Percentiles rank a stretch among this genome's conserved stretches.
Evolutionary conservation across 2,329 filamentous ascomycete genomes (phyloP).

Genomic region (Fusarium sp.): DNA sequence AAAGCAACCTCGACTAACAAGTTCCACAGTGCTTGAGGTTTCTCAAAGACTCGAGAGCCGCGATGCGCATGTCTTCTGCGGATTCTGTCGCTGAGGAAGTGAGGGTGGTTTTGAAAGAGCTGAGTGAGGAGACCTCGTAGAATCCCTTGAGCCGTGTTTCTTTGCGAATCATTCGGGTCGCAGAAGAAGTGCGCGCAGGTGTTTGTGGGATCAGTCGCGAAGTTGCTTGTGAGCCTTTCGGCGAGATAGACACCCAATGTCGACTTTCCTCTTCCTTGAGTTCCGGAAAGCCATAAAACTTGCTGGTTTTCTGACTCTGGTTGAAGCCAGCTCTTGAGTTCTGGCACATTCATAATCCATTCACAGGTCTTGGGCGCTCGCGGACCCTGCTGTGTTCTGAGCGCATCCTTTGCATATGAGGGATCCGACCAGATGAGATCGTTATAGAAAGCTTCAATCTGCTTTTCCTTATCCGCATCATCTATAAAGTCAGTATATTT

Average conservation of each 20-base stretch:
- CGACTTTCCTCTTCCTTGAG: constrained; percentile 18
- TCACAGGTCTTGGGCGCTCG: constrained; percentile 17
- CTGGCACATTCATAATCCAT: constrained; percentile 17
- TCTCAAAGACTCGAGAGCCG: constrained; percentile 18
- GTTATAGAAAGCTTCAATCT: constrained; percentile 19
- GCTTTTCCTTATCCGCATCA: constrained; percentile 10
- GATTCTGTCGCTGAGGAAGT: constrained; percentile 27
- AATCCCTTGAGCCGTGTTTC: constrained; percentile 20
- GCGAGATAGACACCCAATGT: constrained; percentile 18
- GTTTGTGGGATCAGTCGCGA: constrained; percentile 8
- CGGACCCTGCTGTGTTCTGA: constrained; percentile 19
- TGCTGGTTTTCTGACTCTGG: constrained; percentile 2
- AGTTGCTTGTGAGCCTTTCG: constrained; percentile 14
- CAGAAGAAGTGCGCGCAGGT: constrained; percentile 27
- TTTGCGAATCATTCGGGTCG: constrained; percentile 7
- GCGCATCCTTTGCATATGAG: constrained; percentile 15
- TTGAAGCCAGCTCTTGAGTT: constrained; percentile 11
- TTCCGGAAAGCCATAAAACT: constrained; percentile 16
- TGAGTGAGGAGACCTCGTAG: constrained; percentile 21
- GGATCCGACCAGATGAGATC: constrained; percentile 25
- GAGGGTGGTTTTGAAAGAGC: constrained; percentile 23
- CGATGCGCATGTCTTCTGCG: constrained; percentile 18
- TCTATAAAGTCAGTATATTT: constrained; percentile 10
- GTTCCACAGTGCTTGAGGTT: constrained; percentile 25
- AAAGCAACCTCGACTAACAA: constrained; percentile 21